Base-by-base conservation (phyloP, 176 grass and related monocot genomes). In the Dendrocalamus sinicus region DNA sequence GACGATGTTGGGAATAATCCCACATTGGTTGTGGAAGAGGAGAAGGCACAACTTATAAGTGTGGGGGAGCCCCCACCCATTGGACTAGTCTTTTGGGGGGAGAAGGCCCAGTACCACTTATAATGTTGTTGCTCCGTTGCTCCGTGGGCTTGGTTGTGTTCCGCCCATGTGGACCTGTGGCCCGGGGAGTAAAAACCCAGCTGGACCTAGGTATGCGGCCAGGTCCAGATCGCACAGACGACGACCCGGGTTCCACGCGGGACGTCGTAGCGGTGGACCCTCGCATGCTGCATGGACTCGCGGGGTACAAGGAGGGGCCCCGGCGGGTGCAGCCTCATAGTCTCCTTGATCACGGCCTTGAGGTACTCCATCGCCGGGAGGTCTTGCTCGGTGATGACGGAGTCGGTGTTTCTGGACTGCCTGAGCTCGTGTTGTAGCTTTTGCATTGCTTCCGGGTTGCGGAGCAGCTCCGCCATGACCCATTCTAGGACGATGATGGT, bases 281-380 rank as follows among this genome's bases (percentile, higher is more conserved):
- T 78, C 1, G 73, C 3, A 50, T 70, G 37, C 50, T 47, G 15
- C 83, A 59, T 77, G 20, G 73, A 77, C 50, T 68, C 37, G 47
- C 51, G 73, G 2, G 73, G 83, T 0, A 78, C n/a, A 8, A 84
- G 59, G 12, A 84, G 59, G 0, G 82, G 72, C 13, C 46, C 72
- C 32, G 72, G 82, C 19, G 82, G 48, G 59, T 76, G 72, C 72
- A 84, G 60, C 30, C 82, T 58, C 82, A 84, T 64, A 30, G 64
- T 78, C 74, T 85, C 64, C 74, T 78, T 85, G 17, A 85, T 48
- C 39, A 85, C 74, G 16, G 64, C 74, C 22, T 52, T 35, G 1
- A 85, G 83, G 51, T 85, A 70, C 39, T 46, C 65, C 83, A 70
- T 70, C 3, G 24, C 23, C 0, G 16, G 51, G 15, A 85, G n/a